Conservation (phyloP, 331 rosid genomes). For the Pyracantha coccinea region DNA sequence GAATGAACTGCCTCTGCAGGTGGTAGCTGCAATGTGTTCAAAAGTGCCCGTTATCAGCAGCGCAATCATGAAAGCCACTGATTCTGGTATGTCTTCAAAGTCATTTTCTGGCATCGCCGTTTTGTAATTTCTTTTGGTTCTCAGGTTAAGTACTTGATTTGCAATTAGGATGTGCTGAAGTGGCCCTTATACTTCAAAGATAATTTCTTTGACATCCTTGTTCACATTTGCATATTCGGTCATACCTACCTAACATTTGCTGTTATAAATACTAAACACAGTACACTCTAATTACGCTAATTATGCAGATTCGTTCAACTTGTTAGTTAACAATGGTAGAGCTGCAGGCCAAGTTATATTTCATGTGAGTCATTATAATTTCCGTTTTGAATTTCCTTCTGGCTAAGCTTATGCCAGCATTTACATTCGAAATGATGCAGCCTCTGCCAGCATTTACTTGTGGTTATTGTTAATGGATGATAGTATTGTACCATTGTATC, state of each 20-base stretch:
- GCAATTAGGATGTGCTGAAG: neutral
- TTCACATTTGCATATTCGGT: neutral
- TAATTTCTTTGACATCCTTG: neutral
- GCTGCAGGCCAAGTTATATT: conserved; percentile 96
- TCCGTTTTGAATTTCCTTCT: neutral
- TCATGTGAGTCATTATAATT: conserved; percentile 53
- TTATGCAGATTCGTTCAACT: conserved; percentile 78
- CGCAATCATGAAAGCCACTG: conserved; percentile 87
- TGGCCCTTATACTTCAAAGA: neutral
- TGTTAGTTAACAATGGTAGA: conserved; percentile 76
- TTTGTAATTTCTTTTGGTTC: neutral
- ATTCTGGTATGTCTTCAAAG: conserved; percentile 47
- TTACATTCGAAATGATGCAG: neutral
- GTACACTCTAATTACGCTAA: neutral
- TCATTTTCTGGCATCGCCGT: neutral
- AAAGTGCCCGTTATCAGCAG: conserved; percentile 85
- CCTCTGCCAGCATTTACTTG: too few relatives aligned
- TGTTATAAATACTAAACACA: neutral
- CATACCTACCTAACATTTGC: neutral
- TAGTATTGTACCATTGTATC: too few relatives aligned
- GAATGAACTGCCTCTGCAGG: conserved; percentile 43
- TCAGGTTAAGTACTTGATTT: neutral
- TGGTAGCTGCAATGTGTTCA: conserved; percentile 92
- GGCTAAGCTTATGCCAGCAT: neutral
- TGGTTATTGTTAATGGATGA: too few relatives aligned